A percentile compares a stretch with the other conserved stretches of the same genome.
Conservation (phyloP, 768 basidiomycete species). For the Fomitopsis pulvina region DNA sequence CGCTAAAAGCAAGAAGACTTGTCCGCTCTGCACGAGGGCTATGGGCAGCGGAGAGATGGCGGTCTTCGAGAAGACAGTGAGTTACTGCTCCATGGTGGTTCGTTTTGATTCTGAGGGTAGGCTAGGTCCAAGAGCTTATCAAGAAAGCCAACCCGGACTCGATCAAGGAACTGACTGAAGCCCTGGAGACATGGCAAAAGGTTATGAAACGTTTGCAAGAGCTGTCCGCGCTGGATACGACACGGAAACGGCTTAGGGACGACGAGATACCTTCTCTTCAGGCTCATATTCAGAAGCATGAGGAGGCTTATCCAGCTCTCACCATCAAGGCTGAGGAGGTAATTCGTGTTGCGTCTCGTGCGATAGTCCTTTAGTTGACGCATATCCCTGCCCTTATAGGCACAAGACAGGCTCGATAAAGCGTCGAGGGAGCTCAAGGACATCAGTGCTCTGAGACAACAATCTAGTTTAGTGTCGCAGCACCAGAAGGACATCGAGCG, state of each 20-base stretch:
- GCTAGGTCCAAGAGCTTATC: conserved; percentile 62
- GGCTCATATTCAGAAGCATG: conserved; percentile 49
- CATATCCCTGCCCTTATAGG: conserved; percentile 8
- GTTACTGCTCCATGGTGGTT: conserved; percentile 32
- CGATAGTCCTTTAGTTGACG: not conserved
- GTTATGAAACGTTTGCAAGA: conserved; percentile 52
- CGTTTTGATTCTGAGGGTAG: not conserved
- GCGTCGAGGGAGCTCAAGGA: conserved; percentile 59
- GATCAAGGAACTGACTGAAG: conserved; percentile 35
- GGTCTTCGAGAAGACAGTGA: conserved; percentile 58
- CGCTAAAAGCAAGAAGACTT: conserved; percentile 61
- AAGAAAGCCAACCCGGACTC: conserved; percentile 46
- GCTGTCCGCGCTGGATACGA: conserved; percentile 50
- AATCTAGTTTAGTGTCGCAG: conserved; percentile 50
- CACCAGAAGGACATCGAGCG: conserved; percentile 52
- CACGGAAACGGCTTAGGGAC: conserved; percentile 45
- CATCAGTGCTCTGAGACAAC: conserved; percentile 50
- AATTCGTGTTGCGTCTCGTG: conserved; percentile 8
- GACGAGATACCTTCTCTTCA: conserved; percentile 66
- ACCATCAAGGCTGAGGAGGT: conserved; percentile 59
- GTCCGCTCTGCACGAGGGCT: conserved; percentile 69
- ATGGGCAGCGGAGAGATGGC: conserved; percentile 48
- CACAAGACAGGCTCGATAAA: conserved; percentile 41
- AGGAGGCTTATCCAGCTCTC: conserved; percentile 46
- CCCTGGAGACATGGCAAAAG: conserved; percentile 52